Evolutionary conservation across 768 basidiomycete species (phyloP).

Genomic region (Pilatotrama ljubarskyi): DNA sequence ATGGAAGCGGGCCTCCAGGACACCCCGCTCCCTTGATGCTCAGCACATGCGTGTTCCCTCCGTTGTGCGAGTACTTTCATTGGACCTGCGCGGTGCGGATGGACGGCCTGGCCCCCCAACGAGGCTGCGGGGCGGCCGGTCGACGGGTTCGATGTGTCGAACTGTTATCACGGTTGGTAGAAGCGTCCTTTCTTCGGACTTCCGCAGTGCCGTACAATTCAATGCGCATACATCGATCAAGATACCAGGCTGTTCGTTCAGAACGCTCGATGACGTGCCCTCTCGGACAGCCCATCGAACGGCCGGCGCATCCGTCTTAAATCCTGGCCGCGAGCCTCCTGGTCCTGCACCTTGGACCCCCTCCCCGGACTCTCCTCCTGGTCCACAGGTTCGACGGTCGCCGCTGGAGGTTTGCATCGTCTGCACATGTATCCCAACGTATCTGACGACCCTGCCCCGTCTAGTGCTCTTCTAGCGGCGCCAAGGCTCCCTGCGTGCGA

Average conservation of each 20-base stretch:
- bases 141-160: not conserved
- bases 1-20: slow-evolving; percentile 5
- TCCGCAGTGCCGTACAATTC: slow-evolving; percentile 8
- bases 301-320: not conserved
- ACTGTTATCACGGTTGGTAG: slow-evolving; percentile 8
- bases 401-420: not conserved
- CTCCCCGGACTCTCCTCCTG: not conserved
- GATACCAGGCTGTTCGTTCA: not conserved
- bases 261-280: not conserved
- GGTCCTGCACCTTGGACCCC: not conserved
- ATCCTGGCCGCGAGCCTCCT: not conserved
- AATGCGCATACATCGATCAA: slow-evolving; percentile 9
- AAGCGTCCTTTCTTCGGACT: slow-evolving; percentile 6
- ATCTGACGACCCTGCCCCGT: not conserved
- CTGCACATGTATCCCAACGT: not conserved
- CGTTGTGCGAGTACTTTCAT: not conserved
- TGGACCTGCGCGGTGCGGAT: not conserved
- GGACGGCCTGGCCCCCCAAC: not conserved
- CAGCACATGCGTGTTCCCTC: not conserved
- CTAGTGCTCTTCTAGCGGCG: not conserved
- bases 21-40: not conserved
- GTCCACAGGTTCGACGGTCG: not conserved
- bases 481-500: slow-evolving; percentile 12
- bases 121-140: slow-evolving; percentile 3
- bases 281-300: not conserved